Conservation (phyloP, 73 alveolate genomes). For the Paramecium octaurelia region DNA sequence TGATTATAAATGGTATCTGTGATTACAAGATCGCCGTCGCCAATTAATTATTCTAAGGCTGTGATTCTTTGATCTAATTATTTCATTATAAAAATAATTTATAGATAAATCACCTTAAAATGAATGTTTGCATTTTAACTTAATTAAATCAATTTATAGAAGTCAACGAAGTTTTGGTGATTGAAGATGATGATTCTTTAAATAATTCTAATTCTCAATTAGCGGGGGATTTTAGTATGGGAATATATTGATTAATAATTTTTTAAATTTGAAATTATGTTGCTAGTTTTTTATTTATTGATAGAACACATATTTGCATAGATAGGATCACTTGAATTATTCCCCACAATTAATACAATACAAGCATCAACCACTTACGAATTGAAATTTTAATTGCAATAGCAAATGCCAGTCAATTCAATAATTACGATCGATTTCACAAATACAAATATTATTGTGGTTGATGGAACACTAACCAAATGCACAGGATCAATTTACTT, state of each 20-base stretch:
- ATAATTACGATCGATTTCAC: not conserved
- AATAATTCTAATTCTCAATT: not conserved
- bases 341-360: conserved; percentile 23
- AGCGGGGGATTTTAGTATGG: not conserved
- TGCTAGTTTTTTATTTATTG: not conserved
- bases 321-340: conserved; percentile 28
- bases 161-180: not conserved
- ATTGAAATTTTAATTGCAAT: not conserved
- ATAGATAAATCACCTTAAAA: not conserved
- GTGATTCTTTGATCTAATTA: not conserved
- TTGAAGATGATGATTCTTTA: not conserved
- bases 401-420: not conserved
- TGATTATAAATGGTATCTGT: not conserved
- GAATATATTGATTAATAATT: not conserved
- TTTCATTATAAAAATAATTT: not conserved
- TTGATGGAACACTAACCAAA: not conserved
- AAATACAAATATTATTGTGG: conserved; percentile 1
- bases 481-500: not conserved
- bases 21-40: not conserved
- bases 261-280: not conserved
- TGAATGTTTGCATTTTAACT: not conserved
- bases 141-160: not conserved
- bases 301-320: not conserved
- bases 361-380: conserved; percentile 28
- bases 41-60: not conserved